Evolutionary conservation across 345 rosid species (phyloP).

Genomic region (Citrus unshiu): DNA sequence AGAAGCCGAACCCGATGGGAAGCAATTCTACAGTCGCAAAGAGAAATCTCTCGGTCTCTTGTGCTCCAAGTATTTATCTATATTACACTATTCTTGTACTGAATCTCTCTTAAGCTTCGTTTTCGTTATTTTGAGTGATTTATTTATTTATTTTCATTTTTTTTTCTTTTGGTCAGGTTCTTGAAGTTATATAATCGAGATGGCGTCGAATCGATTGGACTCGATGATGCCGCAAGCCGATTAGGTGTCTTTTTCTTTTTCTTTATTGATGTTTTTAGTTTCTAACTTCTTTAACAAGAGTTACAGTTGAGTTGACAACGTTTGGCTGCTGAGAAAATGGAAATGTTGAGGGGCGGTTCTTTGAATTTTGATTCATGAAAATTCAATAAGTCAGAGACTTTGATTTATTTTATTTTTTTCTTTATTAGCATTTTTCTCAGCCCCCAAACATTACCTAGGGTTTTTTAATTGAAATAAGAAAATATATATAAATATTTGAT

Average conservation of each 20-base stretch:
- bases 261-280: too few species aligned
- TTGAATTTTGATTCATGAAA: too few species aligned
- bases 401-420: neutral
- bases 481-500: neutral
- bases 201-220: constrained; percentile 53
- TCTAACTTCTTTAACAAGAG: too few species aligned
- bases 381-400: too few species aligned
- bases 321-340: constrained; percentile 13
- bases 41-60: constrained; percentile 77
- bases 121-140: neutral
- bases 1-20: constrained; percentile 40
- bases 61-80: constrained; percentile 51
- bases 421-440: neutral
- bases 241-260: constrained; percentile 46
- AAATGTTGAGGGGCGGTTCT: neutral
- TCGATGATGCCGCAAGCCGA: constrained; percentile 66
- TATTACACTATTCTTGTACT: neutral
- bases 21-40: constrained; percentile 55
- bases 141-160: neutral
- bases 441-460: neutral
- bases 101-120: constrained; percentile 3
- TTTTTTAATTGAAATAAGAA: neutral
- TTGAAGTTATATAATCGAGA: constrained; percentile 49
- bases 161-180: constrained; percentile 34
- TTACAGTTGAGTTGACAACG: neutral